Base-by-base conservation (phyloP, 2,329 filamentous ascomycete species). In the Metarhizium humberi region DNA sequence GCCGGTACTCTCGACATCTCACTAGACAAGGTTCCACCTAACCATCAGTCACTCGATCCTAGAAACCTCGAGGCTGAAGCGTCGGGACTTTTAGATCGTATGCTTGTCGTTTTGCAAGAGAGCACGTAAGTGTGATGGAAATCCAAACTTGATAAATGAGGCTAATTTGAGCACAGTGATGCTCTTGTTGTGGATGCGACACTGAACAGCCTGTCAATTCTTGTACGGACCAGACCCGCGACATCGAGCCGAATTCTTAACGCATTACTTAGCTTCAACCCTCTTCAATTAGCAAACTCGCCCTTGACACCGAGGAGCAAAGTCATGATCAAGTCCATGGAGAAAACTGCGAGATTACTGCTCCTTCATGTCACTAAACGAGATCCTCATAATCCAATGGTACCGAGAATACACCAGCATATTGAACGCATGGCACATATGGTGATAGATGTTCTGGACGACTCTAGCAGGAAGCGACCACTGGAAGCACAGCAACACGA, bases 11-110 rank as follows among this genome's bases (percentile, higher is more conserved):
- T 80, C 59, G 92, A 97, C 67, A 87, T 95, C 46, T 96, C 92
- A 29, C 77, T 97, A 53, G 84, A 88, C 58, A 86, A 95, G 70
- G 85, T 97, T 6, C 89, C 92, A 25, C 80, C 85, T 61, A 89
- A 88, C 59, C 94, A 99, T 69, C 78, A 89, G 53, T 73, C 95
- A 20, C 81, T 99, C 52, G 85, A 90, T 59, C 81, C 87, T 49
- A 82, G 86, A 56, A 89, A 86, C 60, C 81, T 99, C 29, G 94
- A 97, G 72, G 94, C 95, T 16, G 94, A 99, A 74, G 90, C 91
- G 20, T 91, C 87, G 30, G 94, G 92, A 16, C 78, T 99, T 45
- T 75, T 99, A 57, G 95, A 99, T 71, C 84, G 94, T 62, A 84
- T 99, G 71, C 76, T 99, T 36, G 81, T 81, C 55, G 84, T 91